phyloP scores from a whole-genome alignment of 1,139 yeast genomes.

The Wickerhamiella infanticola region DNA sequence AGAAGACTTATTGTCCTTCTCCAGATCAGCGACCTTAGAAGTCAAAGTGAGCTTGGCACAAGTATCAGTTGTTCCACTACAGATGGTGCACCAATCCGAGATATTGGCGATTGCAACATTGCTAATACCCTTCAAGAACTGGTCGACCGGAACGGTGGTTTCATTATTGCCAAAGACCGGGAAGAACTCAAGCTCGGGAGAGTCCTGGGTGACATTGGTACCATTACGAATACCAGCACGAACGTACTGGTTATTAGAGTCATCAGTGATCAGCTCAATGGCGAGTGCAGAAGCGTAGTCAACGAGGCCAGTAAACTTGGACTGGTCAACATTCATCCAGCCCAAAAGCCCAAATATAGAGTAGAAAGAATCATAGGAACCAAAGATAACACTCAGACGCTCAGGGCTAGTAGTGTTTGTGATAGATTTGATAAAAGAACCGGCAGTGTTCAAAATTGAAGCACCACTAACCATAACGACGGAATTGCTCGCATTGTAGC shows the following conservation, averaged over 20 bases:
- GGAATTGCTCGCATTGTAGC: constrained; percentile 21
- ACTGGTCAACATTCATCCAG: constrained; percentile 20
- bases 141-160: constrained; percentile 23
- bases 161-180: constrained; percentile 25
- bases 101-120: constrained; percentile 20
- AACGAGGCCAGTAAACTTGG: constrained; percentile 30
- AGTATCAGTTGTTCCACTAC: not conserved
- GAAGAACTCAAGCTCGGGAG: constrained; percentile 18
- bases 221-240: constrained; percentile 31
- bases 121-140: constrained; percentile 20
- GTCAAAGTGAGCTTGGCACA: not conserved
- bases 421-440: constrained; percentile 22
- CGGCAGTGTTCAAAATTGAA: constrained; percentile 21
- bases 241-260: constrained; percentile 21
- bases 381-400: constrained; percentile 27
- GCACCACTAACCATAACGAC: constrained; percentile 24
- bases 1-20: not conserved
- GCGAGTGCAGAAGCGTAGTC: constrained; percentile 30
- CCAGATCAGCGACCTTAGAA: not conserved
- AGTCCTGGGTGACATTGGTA: constrained; percentile 14
- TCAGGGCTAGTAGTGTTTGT: constrained; percentile 26
- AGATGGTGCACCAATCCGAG: constrained; percentile 25
- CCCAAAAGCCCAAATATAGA: constrained; percentile 26
- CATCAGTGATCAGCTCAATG: constrained; percentile 25
- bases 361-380: constrained; percentile 30